Percentiles rank a stretch among this genome's conserved stretches.
Conservation (phyloP, 257 asterid species). For the Scutellaria galericulata region DNA sequence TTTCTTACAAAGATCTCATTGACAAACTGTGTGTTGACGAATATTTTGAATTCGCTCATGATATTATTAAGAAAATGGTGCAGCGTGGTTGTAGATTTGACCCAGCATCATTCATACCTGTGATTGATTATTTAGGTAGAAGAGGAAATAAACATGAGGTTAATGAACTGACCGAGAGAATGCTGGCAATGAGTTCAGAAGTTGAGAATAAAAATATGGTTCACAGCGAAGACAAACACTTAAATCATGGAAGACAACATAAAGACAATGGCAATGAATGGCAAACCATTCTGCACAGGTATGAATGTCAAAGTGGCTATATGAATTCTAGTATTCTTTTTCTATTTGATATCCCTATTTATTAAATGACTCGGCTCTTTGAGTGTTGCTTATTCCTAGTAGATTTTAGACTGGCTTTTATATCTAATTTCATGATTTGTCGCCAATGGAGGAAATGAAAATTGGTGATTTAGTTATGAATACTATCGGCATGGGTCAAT, state of each 20-base stretch:
- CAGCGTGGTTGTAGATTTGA: slow-evolving; percentile 69
- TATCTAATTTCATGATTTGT: slow-evolving; percentile 17
- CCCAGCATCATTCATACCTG: slow-evolving; percentile 84
- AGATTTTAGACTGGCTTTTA: slow-evolving; percentile 18
- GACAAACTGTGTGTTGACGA: slow-evolving; percentile 61
- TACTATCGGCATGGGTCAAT: slow-evolving; percentile 12
- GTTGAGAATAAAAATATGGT: slow-evolving; percentile 50
- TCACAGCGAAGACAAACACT: slow-evolving; percentile 36
- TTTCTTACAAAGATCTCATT: slow-evolving; percentile 68
- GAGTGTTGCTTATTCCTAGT: not conserved
- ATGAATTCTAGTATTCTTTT: not conserved
- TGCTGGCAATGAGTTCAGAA: slow-evolving; percentile 69
- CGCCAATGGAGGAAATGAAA: not conserved
- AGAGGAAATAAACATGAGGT: slow-evolving; percentile 70
- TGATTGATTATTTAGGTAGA: slow-evolving; percentile 68
- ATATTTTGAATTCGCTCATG: slow-evolving; percentile 56
- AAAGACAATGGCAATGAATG: slow-evolving; percentile 57
- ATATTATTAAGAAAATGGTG: slow-evolving; percentile 68
- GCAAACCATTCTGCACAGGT: slow-evolving; percentile 78
- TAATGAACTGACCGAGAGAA: slow-evolving; percentile 70
- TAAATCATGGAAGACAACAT: slow-evolving; percentile 41
- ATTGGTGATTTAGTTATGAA: not conserved
- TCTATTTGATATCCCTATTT: slow-evolving; percentile 2
- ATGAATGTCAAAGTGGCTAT: slow-evolving; percentile 33
- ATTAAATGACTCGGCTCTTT: slow-evolving; percentile 24